Conservation (phyloP, 495 filamentous ascomycete genomes). For the Penicillium subrubescens region DNA sequence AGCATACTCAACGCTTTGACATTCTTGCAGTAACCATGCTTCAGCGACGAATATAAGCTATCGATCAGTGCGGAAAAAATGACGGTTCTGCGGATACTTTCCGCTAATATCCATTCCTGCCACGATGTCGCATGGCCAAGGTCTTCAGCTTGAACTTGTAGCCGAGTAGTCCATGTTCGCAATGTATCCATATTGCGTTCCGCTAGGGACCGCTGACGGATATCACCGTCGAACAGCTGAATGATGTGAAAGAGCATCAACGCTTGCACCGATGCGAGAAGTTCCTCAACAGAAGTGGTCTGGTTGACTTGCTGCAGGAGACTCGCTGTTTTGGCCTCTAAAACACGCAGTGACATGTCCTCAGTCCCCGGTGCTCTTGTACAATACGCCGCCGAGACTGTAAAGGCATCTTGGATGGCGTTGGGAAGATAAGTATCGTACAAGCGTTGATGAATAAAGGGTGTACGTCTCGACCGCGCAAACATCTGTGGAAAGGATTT, state of each 20-base stretch:
- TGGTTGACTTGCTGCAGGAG: constrained; percentile 6
- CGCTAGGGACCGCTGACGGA: constrained; percentile 41
- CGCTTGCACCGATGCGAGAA: constrained; percentile 49
- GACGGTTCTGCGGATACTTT: constrained; percentile 14
- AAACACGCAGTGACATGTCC: constrained; percentile 13
- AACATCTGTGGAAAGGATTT: constrained; percentile 14
- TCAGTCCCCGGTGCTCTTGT: constrained; percentile 15
- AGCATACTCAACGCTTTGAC: constrained; percentile 10
- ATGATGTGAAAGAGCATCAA: constrained; percentile 54
- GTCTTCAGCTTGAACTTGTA: constrained; percentile 7
- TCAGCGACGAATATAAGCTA: constrained; percentile 7
- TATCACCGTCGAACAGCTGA: constrained; percentile 56
- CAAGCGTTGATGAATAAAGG: constrained; percentile 19
- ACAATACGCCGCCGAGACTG: constrained; percentile 14
- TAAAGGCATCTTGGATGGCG: constrained; percentile 21
- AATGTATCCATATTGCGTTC: constrained; percentile 13
- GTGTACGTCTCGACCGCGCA: constrained; percentile 2
- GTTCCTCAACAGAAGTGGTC: constrained; percentile 14
- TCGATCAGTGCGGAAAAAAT: constrained; percentile 10
- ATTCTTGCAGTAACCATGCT: constrained; percentile 6
- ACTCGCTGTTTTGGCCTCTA: constrained; percentile 7
- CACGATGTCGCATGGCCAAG: background rate
- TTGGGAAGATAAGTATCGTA: constrained; percentile 14
- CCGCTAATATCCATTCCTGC: constrained; percentile 15
- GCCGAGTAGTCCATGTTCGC: background rate